Evolutionary conservation across 2,329 filamentous ascomycete genomes (phyloP), one percentile per base, ranked within the genome.

Genomic region (Cryphonectria japonica): DNA sequence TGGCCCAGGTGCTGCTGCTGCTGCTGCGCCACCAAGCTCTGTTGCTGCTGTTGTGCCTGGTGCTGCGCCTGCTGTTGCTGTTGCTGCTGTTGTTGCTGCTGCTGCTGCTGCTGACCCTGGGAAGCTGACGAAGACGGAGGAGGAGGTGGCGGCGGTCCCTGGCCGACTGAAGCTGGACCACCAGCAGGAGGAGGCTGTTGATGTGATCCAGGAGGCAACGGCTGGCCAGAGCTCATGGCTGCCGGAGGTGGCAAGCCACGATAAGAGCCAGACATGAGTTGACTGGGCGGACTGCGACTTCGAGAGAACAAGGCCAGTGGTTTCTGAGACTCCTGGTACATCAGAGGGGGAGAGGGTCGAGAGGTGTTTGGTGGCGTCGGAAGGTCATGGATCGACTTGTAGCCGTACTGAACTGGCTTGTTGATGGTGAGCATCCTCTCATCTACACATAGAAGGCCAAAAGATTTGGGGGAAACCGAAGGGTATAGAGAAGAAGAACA

Each of bases 171-270:
- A 46, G 78, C 74, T 19, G 77, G 76, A 29, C 76, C 75, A 63
- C 39, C 29, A 46, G 66, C 78, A 43, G 46, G 46, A 52, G 67
- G 41, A 16, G 77, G 78, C n/a, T 78, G 79, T 67, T 78, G 76
- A 63, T 78, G 78, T 59, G 78, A 73, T 63, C 76, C 77, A 41
- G 75, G 78, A 75, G 82, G 81, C 68, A 80, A 80, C 74, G 85
- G 83, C 65, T 81, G 85, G 73, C 88, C 84, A 75, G 91, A 81
- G 76, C 87, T 85, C 87, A 92, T 88, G 79, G 88, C 87, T 77
- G 88, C 87, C 81, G 91, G 90, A 70, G 88, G 88, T 79, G 91
- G 91, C 83, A 93, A 83, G 76, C 88, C 89, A 81, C 91, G 88
- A 81, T 91, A 90, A 80, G 89, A 87, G 78, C 86, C 88, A 78